These are phyloP conservation scores for Papiliotrema fonsecae DNA, from an alignment of 1,284 basidiomycete genomes.

Conservation along the genomic window DNA sequence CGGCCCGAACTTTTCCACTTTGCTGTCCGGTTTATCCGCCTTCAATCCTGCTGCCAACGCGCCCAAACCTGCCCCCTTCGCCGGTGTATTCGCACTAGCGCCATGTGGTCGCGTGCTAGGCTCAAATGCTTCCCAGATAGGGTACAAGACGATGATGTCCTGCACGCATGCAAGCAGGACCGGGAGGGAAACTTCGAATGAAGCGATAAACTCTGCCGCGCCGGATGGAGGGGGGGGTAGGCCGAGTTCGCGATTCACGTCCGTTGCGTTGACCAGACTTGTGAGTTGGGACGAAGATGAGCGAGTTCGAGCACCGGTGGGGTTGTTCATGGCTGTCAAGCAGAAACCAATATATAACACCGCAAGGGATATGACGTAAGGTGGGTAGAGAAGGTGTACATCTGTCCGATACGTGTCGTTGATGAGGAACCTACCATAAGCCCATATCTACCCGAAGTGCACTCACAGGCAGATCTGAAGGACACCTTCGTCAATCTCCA, in stretches of 20 bases:
- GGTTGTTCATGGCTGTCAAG: constrained; percentile 35
- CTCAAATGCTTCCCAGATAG: constrained; percentile 72
- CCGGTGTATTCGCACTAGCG: not conserved
- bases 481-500: constrained; percentile 50
- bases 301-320: constrained; percentile 8
- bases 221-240: constrained; percentile 29
- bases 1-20: constrained; percentile 39
- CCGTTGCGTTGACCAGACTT: constrained; percentile 51
- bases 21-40: constrained; percentile 33
- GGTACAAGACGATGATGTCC: constrained; percentile 83
- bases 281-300: constrained; percentile 38
- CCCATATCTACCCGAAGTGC: not conserved
- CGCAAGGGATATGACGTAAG: constrained; percentile 87
- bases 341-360: constrained; percentile 78
- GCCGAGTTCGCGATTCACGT: constrained; percentile 34
- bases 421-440: constrained; percentile 73
- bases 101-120: constrained; percentile 11
- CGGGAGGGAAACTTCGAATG: constrained; percentile 76
- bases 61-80: constrained; percentile 15
- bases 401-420: constrained; percentile 94
- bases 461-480: constrained; percentile 52
- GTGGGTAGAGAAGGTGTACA: constrained; percentile 83
- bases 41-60: constrained; percentile 35
- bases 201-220: constrained; percentile 66
- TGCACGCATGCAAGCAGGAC: constrained; percentile 81